Evolutionary conservation across 2,329 filamentous ascomycete genomes (phyloP).

Genomic region (Boeremia exigua): DNA sequence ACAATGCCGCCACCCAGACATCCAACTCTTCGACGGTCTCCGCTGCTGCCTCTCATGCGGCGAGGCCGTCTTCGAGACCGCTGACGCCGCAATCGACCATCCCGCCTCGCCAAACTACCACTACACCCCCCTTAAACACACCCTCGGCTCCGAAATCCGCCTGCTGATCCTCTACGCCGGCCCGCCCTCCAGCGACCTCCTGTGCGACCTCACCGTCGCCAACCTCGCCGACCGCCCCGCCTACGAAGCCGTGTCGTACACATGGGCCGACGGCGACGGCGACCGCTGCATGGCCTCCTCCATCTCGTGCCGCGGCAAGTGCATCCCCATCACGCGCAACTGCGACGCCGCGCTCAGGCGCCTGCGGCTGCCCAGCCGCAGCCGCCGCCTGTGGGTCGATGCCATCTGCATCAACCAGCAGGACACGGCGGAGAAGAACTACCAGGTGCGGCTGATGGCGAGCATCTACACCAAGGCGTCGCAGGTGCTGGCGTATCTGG

Average conservation of each 20-base stretch:
- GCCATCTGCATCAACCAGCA: conserved; percentile 29
- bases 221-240: conserved; percentile 22
- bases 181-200: conserved; percentile 1
- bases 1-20: conserved; percentile 6
- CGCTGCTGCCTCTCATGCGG: conserved; percentile 12
- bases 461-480: conserved; percentile 13
- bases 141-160: conserved; percentile 21
- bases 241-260: conserved; percentile 33
- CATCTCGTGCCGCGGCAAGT: not conserved
- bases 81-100: not conserved
- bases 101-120: not conserved
- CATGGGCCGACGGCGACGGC: conserved; percentile 20
- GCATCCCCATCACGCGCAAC: conserved; percentile 16
- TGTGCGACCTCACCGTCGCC: conserved; percentile 20
- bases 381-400: conserved; percentile 24
- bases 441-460: conserved; percentile 23
- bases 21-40: conserved; percentile 6
- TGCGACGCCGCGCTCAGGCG: conserved; percentile 18
- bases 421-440: conserved; percentile 16
- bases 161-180: conserved; percentile 19
- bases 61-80: not conserved
- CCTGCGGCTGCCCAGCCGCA: conserved; percentile 4
- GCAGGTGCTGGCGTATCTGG: conserved; percentile 7
- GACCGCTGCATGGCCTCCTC: not conserved
- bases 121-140: not conserved